These are phyloP conservation scores for Gracilaria caudata DNA, from an alignment of 23 red algal genomes.

Conservation along the genomic window DNA sequence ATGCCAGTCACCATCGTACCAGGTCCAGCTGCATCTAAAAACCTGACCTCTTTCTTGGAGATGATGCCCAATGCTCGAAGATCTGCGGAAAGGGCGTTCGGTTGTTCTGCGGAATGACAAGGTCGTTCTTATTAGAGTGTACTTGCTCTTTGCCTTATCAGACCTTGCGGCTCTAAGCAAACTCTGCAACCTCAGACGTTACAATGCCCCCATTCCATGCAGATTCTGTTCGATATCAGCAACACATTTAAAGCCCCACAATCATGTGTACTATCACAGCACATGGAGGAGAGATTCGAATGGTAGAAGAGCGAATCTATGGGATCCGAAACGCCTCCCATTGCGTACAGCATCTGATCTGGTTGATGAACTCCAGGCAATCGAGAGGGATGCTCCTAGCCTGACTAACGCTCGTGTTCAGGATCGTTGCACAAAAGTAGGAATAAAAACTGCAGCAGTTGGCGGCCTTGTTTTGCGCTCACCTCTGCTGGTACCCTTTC, in stretches of 20 bases:
- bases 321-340: background rate
- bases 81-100: background rate
- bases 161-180: conserved; percentile 6
- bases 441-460: background rate
- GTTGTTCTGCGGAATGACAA: background rate
- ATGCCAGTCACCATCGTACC: background rate
- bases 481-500: background rate
- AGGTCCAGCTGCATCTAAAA: background rate
- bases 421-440: background rate
- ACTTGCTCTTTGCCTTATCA: background rate
- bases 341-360: background rate
- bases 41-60: background rate
- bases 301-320: background rate
- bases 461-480: background rate
- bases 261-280: background rate
- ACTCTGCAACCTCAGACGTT: background rate
- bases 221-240: background rate
- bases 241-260: background rate
- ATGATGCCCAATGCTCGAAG: background rate
- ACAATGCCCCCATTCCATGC: conserved; percentile 9
- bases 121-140: background rate
- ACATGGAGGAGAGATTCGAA: background rate
- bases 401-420: background rate
- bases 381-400: background rate
- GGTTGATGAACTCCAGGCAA: no score